Conservation (phyloP, 164 flowering plant genomes). For the Kingdonia uniflora region DNA sequence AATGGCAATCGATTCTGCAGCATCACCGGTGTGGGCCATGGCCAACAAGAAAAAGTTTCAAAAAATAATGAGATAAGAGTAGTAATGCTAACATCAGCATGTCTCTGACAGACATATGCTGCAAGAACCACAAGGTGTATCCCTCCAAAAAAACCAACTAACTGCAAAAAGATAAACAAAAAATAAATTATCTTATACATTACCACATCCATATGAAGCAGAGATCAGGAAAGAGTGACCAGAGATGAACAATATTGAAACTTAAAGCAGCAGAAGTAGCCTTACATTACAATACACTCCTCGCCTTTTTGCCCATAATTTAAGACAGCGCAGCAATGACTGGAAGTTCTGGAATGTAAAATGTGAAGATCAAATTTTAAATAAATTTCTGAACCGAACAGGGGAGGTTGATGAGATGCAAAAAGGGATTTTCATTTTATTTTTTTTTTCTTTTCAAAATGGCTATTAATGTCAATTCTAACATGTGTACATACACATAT, state of each 20-base stretch:
- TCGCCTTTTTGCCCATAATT: conserved; percentile 46
- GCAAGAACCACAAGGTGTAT: conserved; percentile 48
- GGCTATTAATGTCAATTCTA: background rate
- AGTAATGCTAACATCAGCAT: conserved; percentile 31
- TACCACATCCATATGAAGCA: too few relatives aligned
- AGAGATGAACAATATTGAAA: background rate
- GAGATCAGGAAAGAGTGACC: too few relatives aligned
- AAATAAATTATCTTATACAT: background rate
- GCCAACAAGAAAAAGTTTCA: conserved; percentile 19
- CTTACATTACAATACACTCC: conserved; percentile 56
- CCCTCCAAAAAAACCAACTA: conserved; percentile 51
- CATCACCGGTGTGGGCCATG: too few relatives aligned
- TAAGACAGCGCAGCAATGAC: conserved; percentile 35
- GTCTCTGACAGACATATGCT: conserved; percentile 35
- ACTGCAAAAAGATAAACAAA: conserved; percentile 21
- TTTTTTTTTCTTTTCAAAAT: too few relatives aligned
- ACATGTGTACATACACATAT: background rate
- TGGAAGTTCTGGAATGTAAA: conserved; percentile 28
- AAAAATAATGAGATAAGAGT: conserved; percentile 31
- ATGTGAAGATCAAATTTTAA: too few relatives aligned
- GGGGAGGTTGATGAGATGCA: too few relatives aligned
- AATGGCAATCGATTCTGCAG: too few relatives aligned
- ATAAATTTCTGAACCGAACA: too few relatives aligned
- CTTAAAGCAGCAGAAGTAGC: background rate
- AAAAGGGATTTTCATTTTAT: too few relatives aligned